Base-by-base conservation (phyloP, 148 eudicot species). In the Fagopyrum homotropicum region DNA sequence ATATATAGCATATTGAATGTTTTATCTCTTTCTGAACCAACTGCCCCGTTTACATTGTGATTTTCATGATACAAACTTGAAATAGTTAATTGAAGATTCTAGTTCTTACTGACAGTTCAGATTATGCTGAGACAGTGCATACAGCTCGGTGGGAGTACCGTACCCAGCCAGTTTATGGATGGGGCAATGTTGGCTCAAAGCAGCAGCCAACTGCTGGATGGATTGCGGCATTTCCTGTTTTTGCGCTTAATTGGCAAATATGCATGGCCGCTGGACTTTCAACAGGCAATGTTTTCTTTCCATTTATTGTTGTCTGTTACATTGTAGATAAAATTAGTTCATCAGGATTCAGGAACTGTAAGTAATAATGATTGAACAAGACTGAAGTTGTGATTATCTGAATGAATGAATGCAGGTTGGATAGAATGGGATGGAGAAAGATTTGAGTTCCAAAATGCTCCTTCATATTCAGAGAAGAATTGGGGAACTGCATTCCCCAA, bases 191-290 rank as follows among this genome's bases (percentile, higher is more conserved):
- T 73, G 82, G 86, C 17, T 87, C 97, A 71, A 91, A 92, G 76
- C 98, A 95, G 82, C 90, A 92, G 78, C 77, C 98, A 16, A 95
- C 98, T 50, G 98, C 98, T 30, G 98, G 98, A 52, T 95, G 98
- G 98, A 93, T 92, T 83, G 98, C 98, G 51, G 97, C 96, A 59
- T 95, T 94, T 83, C 98, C 97, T 55, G 89, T 94, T 52, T 94
- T 94, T 82, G 97, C 91, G 82, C 98, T 97, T 79, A 97, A 95
- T 84, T 95, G 98, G 98, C 98, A 95, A 84, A 75, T 95, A 80
- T 95, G 98, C 87, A 90, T 95, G 98, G 98, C 91, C 45, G 93
- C 89, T 40, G 97, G 98, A 72, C 91, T 92, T 77, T 95, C 98
- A 74, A 95, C 98, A 86, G 98, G 98, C 82, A 81, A 50, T 29